phyloP scores from a whole-genome alignment of 2,329 filamentous ascomycete species.

The Xylariaceae sp. region DNA sequence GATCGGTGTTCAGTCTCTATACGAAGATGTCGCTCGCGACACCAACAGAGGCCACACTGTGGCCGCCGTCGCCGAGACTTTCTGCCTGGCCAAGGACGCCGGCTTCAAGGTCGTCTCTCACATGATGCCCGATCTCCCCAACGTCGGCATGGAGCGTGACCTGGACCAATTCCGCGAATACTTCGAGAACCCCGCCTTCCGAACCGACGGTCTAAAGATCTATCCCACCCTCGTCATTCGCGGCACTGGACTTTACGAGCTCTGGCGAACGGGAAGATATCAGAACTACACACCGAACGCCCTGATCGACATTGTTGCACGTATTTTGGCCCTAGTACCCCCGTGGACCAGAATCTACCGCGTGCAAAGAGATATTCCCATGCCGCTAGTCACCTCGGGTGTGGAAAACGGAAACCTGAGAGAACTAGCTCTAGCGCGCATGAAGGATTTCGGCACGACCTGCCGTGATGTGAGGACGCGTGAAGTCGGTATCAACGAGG shows the following conservation, averaged over 20 bases:
- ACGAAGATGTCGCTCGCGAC: slow-evolving; percentile 97
- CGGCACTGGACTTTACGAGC: slow-evolving; percentile 90
- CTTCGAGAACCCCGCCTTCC: slow-evolving; percentile 92
- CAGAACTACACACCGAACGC: slow-evolving; percentile 99
- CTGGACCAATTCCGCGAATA: slow-evolving; percentile 96
- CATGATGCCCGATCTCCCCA: slow-evolving; percentile 99
- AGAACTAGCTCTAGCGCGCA: slow-evolving; percentile 87
- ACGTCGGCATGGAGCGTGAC: slow-evolving; percentile 97
- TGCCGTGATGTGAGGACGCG: slow-evolving; percentile 94
- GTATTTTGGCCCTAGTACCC: slow-evolving; percentile 90
- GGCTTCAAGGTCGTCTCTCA: slow-evolving; percentile 99
- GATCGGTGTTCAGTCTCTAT: slow-evolving; percentile 91
- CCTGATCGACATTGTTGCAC: slow-evolving; percentile 87
- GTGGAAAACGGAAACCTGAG: slow-evolving; percentile 97
- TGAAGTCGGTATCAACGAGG: slow-evolving; percentile 97
- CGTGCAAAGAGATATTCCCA: slow-evolving; percentile 97
- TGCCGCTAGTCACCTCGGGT: slow-evolving; percentile 97
- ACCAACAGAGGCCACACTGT: slow-evolving; percentile 97
- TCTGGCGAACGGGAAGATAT: slow-evolving; percentile 95
- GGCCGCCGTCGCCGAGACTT: slow-evolving; percentile 90
- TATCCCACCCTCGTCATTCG: slow-evolving; percentile 97
- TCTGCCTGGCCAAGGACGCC: slow-evolving; percentile 94
- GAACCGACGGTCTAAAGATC: slow-evolving; percentile 95
- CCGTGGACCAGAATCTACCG: slow-evolving; percentile 99
- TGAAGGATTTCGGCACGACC: slow-evolving; percentile 98